Evolutionary conservation across 1,139 yeast species (phyloP), one percentile per base, ranked within the genome.

Genomic region (Lodderomyces margitis): DNA sequence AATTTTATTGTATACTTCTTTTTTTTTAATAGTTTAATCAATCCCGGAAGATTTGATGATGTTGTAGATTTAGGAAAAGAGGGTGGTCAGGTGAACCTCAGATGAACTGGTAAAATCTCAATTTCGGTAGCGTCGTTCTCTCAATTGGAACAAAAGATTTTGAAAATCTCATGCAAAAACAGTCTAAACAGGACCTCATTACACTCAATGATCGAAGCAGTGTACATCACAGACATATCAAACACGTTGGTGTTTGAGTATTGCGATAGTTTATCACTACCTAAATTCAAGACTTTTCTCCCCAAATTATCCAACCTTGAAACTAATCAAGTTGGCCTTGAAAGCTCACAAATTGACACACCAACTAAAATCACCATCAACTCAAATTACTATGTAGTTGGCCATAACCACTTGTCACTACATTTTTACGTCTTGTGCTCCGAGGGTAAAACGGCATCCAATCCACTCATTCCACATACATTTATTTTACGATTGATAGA

Each of bases 141-240:
- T n/a, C n/a, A n/a, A n/a, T n/a, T n/a, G n/a, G n/a, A n/a, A n/a
- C n/a, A n/a, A n/a, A n/a, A n/a, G n/a, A n/a, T n/a, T 23, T 23
- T 23, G 25, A 23, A 6, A 23, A 23, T 23, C 25, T 23, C 25
- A 9, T 9, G 11, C n/a, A n/a, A 8, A 23, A 23, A 23, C 25
- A 23, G n/a, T n/a, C 25, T 9, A n/a, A 23, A 15, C 36, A 11
- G 11, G 24, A 34, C 10, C 35, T 31, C 21, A 20, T 11, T 28
- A 33, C 25, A 20, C 30, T 33, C n/a, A n/a, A 64, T 64, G 68
- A 55, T 64, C 45, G 86, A 82, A 51, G 87, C 87, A 8, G 66
- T 85, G 17, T 84, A 81, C 56, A 77, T 85, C 21, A 64, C 85
- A 4, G 88, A 83, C 57, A 67, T 68, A 35, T 70, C 73, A 41